Evolutionary conservation across 2,329 filamentous ascomycete species (phyloP).

Genomic region (Ophiostoma perfectum): DNA sequence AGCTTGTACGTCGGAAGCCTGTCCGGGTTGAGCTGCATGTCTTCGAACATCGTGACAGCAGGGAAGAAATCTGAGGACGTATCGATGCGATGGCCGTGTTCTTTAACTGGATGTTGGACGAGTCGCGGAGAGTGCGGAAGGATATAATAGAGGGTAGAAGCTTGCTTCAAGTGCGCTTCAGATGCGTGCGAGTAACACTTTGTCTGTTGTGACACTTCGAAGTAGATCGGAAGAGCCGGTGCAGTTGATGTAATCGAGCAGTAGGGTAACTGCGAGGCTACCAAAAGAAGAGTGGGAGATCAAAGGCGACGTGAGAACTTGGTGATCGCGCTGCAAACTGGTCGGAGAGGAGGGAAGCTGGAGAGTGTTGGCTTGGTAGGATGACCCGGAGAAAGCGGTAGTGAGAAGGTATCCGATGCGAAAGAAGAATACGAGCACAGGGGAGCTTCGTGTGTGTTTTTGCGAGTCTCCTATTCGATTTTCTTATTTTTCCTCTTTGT

Average conservation of each 20-base stretch:
- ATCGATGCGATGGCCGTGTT: not conserved
- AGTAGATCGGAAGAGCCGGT: conserved; percentile 1
- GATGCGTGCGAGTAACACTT: not conserved
- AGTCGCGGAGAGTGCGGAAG: not conserved
- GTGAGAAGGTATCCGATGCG: conserved; percentile 3
- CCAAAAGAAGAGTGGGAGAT: not conserved
- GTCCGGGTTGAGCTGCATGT: conserved; percentile 50
- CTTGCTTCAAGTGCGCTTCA: not conserved
- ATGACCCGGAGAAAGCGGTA: conserved; percentile 5
- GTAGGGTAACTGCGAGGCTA: not conserved
- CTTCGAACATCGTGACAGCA: conserved; percentile 38
- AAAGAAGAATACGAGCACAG: not conserved
- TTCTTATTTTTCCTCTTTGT: not conserved
- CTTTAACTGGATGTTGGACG: not conserved
- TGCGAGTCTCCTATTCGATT: not conserved
- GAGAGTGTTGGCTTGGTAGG: not conserved
- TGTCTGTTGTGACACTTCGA: not conserved
- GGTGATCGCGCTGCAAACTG: not conserved
- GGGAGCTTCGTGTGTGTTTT: not conserved
- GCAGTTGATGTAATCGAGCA: not conserved
- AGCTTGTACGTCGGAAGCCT: conserved; percentile 53
- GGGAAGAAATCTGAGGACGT: not conserved
- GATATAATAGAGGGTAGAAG: not conserved
- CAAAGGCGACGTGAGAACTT: not conserved
- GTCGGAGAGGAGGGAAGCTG: not conserved